phyloP scores from a whole-genome alignment of 2,329 filamentous ascomycete genomes.

The Diaporthe vexans region DNA sequence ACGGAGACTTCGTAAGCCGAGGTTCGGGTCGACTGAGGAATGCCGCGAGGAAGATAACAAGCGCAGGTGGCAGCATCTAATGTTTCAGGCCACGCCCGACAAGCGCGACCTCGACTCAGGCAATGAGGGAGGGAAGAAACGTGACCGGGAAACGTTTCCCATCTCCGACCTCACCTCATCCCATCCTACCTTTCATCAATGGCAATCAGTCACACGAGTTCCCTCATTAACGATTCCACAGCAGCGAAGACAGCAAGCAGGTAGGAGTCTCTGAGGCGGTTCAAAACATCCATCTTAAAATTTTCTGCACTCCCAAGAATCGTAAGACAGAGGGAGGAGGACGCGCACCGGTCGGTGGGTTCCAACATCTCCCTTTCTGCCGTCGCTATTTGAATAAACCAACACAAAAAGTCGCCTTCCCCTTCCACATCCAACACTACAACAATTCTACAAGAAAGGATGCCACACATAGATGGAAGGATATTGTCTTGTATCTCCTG shows the following conservation, averaged over 20 bases:
- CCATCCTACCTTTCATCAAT: neutral
- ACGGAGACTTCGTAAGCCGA: neutral
- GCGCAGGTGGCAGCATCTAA: neutral
- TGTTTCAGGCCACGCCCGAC: slow-evolving; percentile 12
- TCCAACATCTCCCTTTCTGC: slow-evolving; percentile 25
- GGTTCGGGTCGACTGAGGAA: neutral
- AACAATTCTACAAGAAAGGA: slow-evolving; percentile 31
- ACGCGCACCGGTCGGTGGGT: slow-evolving; percentile 2
- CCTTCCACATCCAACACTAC: slow-evolving; percentile 5
- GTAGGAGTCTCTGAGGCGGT: neutral
- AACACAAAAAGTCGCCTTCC: slow-evolving; percentile 4
- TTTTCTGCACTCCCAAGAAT: slow-evolving; percentile 30
- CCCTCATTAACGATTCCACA: neutral
- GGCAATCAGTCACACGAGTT: too few species aligned
- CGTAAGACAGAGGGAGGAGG: slow-evolving; percentile 28
- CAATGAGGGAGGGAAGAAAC: neutral
- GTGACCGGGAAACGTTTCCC: neutral
- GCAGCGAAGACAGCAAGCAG: neutral
- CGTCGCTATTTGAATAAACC: slow-evolving; percentile 19
- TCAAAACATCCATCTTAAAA: slow-evolving; percentile 32
- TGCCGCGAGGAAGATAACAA: neutral
- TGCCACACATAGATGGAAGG: neutral
- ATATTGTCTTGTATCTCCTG: slow-evolving; percentile 27
- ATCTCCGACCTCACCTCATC: slow-evolving; percentile 3
- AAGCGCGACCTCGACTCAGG: neutral